Evolutionary conservation across 2,329 filamentous ascomycete species (phyloP), one percentile per base, ranked within the genome.

Genomic region (Fusarium graminum): DNA sequence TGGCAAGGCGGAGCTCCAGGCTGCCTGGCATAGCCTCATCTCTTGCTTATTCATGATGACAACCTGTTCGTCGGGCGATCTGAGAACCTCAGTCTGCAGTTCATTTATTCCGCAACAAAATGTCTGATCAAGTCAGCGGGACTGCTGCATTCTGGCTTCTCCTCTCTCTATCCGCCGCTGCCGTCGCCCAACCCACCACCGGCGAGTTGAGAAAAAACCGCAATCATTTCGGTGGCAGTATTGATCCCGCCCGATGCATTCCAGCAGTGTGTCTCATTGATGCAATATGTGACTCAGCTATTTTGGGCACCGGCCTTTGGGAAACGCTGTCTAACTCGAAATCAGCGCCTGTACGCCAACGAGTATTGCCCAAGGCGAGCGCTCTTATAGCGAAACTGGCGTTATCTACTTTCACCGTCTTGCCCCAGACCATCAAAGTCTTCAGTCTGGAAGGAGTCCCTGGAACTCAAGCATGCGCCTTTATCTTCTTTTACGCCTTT

Each of bases 91-190:
- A 34, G 14, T 34, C 14, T 8, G 4, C 32, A 8, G 3, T n/a
- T 9, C 8, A 34, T 4, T 8, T 34, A 4, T 13, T 16, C 32
- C 4, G 8, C 16, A 16, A 7, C 2, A 8, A 34, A 3, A 36
- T 36, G 34, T 7, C 36, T 5, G 9, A 56, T n/a, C 52, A 63
- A 2, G 59, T 63, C 16, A 63, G 52, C 2, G 60, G 60, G 7
- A 29, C 40, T 43, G 22, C 59, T 2, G 59, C 45, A 1, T 63
- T 63, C 7, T 63, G 60, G 59, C 58, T 63, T 13, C 30, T 63
- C 0, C 36, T 26, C 6, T 63, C 60, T 2, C n/a, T 63, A 8
- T 59, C 60, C 1, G 32, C 22, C 16, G 60, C 59, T 7, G 52
- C 45, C 10, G 14, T 39, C 10, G 52, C 38, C 3, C 60, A 58